Evolutionary conservation across 805 yeast species (phyloP), one percentile per base, ranked within the genome.

Genomic region (Metschnikowia kofuensis): DNA sequence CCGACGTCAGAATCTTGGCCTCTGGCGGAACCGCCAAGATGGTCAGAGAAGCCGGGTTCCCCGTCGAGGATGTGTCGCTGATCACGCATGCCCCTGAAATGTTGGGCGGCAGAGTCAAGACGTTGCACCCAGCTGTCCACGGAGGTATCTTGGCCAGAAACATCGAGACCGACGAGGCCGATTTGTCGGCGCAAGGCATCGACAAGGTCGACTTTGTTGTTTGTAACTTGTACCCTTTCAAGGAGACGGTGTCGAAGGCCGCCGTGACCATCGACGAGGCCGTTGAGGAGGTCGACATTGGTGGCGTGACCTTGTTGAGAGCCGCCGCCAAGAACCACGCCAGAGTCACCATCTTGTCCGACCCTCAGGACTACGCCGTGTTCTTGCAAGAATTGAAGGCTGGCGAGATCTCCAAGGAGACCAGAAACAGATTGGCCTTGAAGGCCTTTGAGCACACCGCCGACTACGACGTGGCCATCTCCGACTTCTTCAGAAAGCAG

Each of bases 371-470:
- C 73, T 94, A 94, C 75, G 83, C 97, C 46, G 79, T 76, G 42
- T 94, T 94, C 72, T 75, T 94, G 55, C 82, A 83, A 67, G 97
- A 94, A 72, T 79, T 94, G 64, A 77, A 78, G 61, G 60, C 69
- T 47, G 94, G 95, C 51, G 87, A 83, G 59, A 80, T 94, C 58
- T 76, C 94, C 37, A 71, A 75, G 53, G 85, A 78, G 40, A 76
- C 91, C 50, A 85, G 90, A 74, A 87, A 92, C 74, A 80, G 75
- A 56, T 82, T 88, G 58, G 98, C 99, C 35, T 79, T 92, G 67
- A 92, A 92, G 77, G 99, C 99, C 39, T 94, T 94, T 63, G 98
- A 94, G 76, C 96, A 89, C 73, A 94, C 99, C 49, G 97, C 99
- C 49, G 96, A 90, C 71, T 94, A 94, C 74, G 99, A 94, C 69